Base-by-base conservation (phyloP, 2,329 filamentous ascomycete species). In the Neofusicoccum cordaticola region DNA sequence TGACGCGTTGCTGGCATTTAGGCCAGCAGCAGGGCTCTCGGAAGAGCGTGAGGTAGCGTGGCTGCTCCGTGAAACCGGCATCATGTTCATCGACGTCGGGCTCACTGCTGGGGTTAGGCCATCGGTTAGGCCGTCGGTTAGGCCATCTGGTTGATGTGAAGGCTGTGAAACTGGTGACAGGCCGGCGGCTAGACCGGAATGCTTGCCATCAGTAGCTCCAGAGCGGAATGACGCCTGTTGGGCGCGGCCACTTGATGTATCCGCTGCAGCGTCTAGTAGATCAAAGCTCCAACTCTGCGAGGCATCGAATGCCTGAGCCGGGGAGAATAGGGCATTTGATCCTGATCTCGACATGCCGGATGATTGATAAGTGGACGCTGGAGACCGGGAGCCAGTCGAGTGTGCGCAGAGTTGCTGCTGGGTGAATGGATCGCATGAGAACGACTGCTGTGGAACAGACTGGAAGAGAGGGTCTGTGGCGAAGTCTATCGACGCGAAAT, bases 381-480 rank as follows among this genome's bases (percentile, higher is more conserved):
- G 56, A 13, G 56, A 60, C 6, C 56, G 35, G 3, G 56, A 60
- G 27, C 56, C 56, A 37, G 56, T 47, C n/a, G 56, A 60, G 1
- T 15, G 56, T 7, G 56, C 31, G 8, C 35, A 17, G 15, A 13
- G 27, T 9, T 60, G 56, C 19, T 45, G 42, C 56, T 37, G 41
- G n/a, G 37, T 2, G 31, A 47, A 47, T 8, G 56, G 41, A 37
- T 60, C 56, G 7, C 47, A 60, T 22, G 53, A 31, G 56, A 60
- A 60, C 41, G 12, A 15, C 41, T 44, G 41, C 12, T 60, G 41
- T 15, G 41, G 42, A 47, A 60, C 41, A 9, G 56, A 13, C 31
- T 60, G 56, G 62, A 64, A 64, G 34, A 58, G 62, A 19, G 51
- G 62, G n/a, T 58, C 62, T 2, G 62, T 56, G 17, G 62, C 35